phyloP scores from a whole-genome alignment of 495 filamentous ascomycete genomes.

The Neurospora intermedia region DNA sequence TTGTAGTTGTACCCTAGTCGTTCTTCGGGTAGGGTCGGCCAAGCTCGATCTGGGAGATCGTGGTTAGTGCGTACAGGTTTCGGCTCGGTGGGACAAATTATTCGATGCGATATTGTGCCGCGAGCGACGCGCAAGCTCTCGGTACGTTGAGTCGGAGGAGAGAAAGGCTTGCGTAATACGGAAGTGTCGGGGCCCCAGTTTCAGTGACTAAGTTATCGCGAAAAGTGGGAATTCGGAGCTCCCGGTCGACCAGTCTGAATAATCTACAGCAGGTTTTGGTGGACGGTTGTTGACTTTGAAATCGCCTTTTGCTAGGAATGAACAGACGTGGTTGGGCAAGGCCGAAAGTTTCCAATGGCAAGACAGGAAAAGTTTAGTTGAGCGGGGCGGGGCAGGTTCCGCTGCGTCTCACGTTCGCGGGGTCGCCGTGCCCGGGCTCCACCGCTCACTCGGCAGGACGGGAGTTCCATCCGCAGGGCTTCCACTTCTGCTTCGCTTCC shows the following conservation, averaged over 20 bases:
- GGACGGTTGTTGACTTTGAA: neutral
- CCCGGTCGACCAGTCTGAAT: neutral
- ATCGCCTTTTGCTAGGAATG: neutral
- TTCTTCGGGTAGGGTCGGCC: neutral
- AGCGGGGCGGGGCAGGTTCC: neutral
- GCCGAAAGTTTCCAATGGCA: neutral
- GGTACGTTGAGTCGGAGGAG: neutral
- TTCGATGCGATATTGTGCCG: neutral
- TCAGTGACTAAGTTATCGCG: neutral
- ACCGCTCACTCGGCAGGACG: neutral
- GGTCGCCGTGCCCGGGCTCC: neutral
- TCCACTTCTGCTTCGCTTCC: neutral
- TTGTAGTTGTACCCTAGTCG: neutral
- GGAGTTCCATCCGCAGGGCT: neutral
- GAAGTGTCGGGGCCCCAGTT: neutral
- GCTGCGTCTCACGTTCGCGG: neutral
- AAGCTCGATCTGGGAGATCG: neutral
- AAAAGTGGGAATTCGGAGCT: neutral
- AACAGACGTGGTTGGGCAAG: neutral
- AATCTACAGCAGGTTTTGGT: neutral
- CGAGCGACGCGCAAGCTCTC: neutral
- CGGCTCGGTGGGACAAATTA: neutral
- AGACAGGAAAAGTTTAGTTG: neutral
- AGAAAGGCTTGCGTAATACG: neutral
- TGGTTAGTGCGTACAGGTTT: neutral